A percentile compares a stretch with the other conserved stretches of the same genome.
Evolutionary conservation across 2,329 filamentous ascomycete species (phyloP).

Genomic region (Microdochium paspali): DNA sequence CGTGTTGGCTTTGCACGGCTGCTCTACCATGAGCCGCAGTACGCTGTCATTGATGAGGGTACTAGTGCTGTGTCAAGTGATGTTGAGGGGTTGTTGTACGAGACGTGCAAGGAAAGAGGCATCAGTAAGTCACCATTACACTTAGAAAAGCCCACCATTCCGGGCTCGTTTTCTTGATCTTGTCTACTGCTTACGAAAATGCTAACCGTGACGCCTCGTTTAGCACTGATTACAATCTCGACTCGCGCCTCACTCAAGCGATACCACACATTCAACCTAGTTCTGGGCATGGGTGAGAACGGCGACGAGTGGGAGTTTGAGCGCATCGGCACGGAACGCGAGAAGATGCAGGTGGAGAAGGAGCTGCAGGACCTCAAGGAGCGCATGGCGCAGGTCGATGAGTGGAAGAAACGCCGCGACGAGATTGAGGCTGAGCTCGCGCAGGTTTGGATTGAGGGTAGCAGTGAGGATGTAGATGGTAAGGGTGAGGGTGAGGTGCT

Average conservation of each 20-base stretch:
- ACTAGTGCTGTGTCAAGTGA: constrained; percentile 91
- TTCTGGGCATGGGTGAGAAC: constrained; percentile 68
- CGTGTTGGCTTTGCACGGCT: constrained; percentile 83
- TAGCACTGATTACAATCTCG: constrained; percentile 87
- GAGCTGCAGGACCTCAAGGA: constrained; percentile 80
- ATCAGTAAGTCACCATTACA: constrained; percentile 62
- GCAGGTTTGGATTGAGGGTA: constrained; percentile 46
- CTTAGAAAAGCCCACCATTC: too few species aligned
- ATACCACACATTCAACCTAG: constrained; percentile 88
- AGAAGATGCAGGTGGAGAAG: constrained; percentile 88
- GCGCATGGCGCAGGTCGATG: constrained; percentile 69
- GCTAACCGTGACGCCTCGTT: constrained; percentile 7
- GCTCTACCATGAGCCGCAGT: constrained; percentile 89
- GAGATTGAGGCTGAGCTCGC: constrained; percentile 79
- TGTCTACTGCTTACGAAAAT: background rate
- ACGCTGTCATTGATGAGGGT: constrained; percentile 91
- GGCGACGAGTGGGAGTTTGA: constrained; percentile 91
- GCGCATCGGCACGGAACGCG: constrained; percentile 83
- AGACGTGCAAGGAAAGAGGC: constrained; percentile 83
- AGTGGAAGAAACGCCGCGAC: constrained; percentile 68
- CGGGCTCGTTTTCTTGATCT: background rate
- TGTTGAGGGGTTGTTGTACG: constrained; percentile 88
- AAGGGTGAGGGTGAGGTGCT: background rate
- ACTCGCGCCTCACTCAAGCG: constrained; percentile 91
- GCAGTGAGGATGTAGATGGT: background rate